Base-by-base conservation (phyloP, 2,329 filamentous ascomycete species). In the Biscogniauxia sp. region DNA sequence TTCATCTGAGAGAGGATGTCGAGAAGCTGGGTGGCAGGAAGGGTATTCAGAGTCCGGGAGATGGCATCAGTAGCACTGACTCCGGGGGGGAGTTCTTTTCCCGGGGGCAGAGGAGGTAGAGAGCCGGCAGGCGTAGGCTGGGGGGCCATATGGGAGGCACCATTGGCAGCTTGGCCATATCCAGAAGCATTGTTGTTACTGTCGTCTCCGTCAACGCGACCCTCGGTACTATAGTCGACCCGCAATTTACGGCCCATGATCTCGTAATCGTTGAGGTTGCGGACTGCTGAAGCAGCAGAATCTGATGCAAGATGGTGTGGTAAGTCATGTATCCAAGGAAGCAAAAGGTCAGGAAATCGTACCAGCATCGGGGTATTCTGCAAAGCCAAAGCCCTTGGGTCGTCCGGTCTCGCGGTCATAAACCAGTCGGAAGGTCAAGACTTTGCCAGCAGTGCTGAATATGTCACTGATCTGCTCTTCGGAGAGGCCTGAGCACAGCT, bases 1-100 rank as follows among this genome's bases (percentile, higher is more conserved):
- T 98, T 98, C 91, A 98, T 96, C 75, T 98, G 93, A 8, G 89
- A 88, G 62, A 99, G 86, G 60, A 97, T 93, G 68, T 97, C 94
- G 68, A 98, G 90, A 2, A 99, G 87, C 75, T 98, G 93, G 6
- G 91, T 85, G 0, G 93, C 89, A 0, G 93, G 92, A 0, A 98
- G 85, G 2, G 92, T 92, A 63, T 90, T 88, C 64, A 99, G 87
- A 0, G 94, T 97, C 69, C 91, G 88, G 5, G 93, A 97, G 72
- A 99, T 97, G 64, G 93, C 91, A 73, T 98, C 95, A 23, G 91
- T 88, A 68, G 91, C 93, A 58, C 86, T 92, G 59, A 97, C 83
- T 57, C 92, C 91, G 0, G 91, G 87, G 3, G 92, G 91, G 1
- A 97, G 83, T 64, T 97, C 92, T 66, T 90, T 88, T 63, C 95